A percentile compares a stretch with the other conserved stretches of the same genome.
phyloP scores from a whole-genome alignment of 352 stramenopile genomes.

The Pythium apleroticum region DNA sequence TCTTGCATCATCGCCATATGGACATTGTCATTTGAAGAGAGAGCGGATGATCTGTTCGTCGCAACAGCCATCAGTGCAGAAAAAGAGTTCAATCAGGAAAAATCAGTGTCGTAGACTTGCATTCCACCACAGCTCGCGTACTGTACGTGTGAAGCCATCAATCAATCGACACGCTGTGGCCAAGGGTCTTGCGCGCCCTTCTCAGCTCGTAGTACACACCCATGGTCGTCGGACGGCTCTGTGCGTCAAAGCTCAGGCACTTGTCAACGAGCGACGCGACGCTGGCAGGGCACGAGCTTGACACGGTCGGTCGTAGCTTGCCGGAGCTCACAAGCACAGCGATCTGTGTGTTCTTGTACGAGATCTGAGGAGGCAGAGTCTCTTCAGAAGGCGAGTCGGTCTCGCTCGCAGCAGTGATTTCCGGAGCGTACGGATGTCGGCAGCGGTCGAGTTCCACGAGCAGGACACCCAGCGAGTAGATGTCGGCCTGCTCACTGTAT shows the following conservation, averaged over 20 bases:
- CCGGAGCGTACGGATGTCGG: slow-evolving; percentile 10
- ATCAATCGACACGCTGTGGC: neutral
- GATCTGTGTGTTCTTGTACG: neutral
- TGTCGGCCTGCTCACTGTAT: slow-evolving; percentile 35
- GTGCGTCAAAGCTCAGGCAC: neutral
- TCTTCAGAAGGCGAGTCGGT: neutral
- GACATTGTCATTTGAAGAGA: no score
- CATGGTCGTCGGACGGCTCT: neutral
- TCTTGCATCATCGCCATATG: no score
- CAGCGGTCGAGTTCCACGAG: slow-evolving; percentile 31
- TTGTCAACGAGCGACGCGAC: neutral
- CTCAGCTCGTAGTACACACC: neutral
- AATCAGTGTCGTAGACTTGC: no score
- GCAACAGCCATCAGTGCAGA: no score
- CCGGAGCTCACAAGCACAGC: neutral
- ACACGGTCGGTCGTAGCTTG: neutral
- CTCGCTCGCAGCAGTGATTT: neutral
- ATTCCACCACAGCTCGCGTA: no score
- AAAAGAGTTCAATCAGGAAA: no score
- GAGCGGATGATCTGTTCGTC: no score
- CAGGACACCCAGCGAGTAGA: slow-evolving; percentile 34
- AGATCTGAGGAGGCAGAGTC: neutral
- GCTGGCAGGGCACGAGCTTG: neutral
- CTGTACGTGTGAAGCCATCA: no score
- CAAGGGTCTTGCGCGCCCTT: neutral